phyloP scores from a whole-genome alignment of 306 rosid genomes.

The Mimosa bimucronata region DNA sequence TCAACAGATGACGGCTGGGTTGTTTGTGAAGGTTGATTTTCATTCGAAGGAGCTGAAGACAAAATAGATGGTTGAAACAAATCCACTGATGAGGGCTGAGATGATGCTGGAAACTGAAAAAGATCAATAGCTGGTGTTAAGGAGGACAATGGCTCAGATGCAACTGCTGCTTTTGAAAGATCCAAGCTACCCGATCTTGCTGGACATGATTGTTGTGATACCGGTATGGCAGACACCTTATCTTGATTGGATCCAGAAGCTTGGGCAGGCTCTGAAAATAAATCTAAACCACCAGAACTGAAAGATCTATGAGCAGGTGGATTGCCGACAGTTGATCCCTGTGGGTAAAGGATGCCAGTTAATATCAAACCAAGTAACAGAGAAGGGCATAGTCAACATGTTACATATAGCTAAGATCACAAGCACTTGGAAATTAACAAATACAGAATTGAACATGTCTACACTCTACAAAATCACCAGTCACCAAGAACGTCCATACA shows the following conservation, averaged over 20 bases:
- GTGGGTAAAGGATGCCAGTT: slow-evolving; percentile 28
- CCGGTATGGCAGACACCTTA: slow-evolving; percentile 29
- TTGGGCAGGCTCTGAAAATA: slow-evolving; percentile 50
- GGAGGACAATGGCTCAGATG: slow-evolving; percentile 40
- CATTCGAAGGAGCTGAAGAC: slow-evolving; percentile 36
- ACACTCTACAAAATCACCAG: background rate
- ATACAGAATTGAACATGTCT: background rate
- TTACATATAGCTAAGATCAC: background rate
- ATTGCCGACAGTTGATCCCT: slow-evolving; percentile 58
- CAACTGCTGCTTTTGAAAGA: slow-evolving; percentile 42
- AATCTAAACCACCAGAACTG: slow-evolving; percentile 51
- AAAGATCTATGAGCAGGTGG: slow-evolving; percentile 44
- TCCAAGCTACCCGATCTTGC: slow-evolving; percentile 50
- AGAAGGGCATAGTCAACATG: slow-evolving; percentile 25
- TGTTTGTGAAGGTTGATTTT: slow-evolving; percentile 43
- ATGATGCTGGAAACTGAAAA: slow-evolving; percentile 54
- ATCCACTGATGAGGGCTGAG: slow-evolving; percentile 49
- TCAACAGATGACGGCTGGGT: slow-evolving; percentile 47
- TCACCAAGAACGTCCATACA: slow-evolving; percentile 12
- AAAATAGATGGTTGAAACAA: slow-evolving; percentile 47
- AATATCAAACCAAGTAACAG: slow-evolving; percentile 24
- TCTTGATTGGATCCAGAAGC: slow-evolving; percentile 41
- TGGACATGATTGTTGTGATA: slow-evolving; percentile 38
- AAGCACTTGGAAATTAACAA: slow-evolving; percentile 16
- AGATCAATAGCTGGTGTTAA: slow-evolving; percentile 53